Percentiles rank a stretch among this genome's conserved stretches.
Evolutionary conservation across 441 rosid species (phyloP).

Genomic region (Erodium moschatum): DNA sequence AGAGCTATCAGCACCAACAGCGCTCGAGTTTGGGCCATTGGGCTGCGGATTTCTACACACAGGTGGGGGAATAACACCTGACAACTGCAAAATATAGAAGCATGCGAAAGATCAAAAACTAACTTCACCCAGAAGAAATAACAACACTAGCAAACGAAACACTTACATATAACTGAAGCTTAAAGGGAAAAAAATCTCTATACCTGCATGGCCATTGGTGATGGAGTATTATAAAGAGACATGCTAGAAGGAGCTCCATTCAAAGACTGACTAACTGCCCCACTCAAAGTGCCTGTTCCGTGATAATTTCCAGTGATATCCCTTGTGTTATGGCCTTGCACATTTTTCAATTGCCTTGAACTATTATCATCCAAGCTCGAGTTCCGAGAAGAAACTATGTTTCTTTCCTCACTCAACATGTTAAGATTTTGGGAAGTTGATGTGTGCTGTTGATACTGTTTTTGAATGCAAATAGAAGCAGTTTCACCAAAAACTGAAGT

Average conservation of each 20-base stretch:
- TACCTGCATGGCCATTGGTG: constrained; percentile 43
- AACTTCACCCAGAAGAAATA: constrained; percentile 12
- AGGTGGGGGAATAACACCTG: constrained; percentile 37
- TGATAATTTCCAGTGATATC: constrained; percentile 26
- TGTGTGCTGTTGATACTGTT: constrained; percentile 20
- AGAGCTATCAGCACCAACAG: constrained; percentile 28
- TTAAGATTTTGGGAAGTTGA: constrained; percentile 20
- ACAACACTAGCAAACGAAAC: background rate
- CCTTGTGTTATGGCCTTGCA: constrained; percentile 25
- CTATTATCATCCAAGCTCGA: constrained; percentile 24
- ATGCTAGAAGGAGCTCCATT: constrained; percentile 29
- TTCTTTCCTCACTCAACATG: constrained; percentile 20
- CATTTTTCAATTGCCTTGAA: constrained; percentile 26
- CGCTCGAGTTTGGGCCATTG: constrained; percentile 20
- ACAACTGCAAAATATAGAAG: constrained; percentile 29
- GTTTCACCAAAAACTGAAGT: constrained; percentile 35
- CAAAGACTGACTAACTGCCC: constrained; percentile 26
- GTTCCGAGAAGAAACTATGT: constrained; percentile 22
- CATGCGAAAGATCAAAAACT: constrained; percentile 11
- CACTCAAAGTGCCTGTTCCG: constrained; percentile 26
- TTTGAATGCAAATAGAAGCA: constrained; percentile 32
- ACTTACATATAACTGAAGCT: background rate
- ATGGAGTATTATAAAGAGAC: constrained; percentile 39
- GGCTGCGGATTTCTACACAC: constrained; percentile 30
- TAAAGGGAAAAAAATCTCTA: background rate